Evolutionary conservation across 805 yeast genomes (phyloP).

Genomic region (Cyberlindnera saturnus): DNA sequence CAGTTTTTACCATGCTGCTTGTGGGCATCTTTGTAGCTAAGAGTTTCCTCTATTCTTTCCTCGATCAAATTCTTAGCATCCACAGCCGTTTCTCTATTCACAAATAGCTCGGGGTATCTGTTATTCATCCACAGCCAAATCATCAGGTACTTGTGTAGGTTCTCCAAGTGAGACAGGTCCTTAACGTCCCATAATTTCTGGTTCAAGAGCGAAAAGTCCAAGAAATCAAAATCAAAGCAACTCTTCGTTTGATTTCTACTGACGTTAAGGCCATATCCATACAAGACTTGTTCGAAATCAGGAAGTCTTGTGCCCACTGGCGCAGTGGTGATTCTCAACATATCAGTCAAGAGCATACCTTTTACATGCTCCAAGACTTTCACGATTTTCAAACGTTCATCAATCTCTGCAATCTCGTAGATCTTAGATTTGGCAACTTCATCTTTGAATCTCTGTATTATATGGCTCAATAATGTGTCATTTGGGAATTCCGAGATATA

Average conservation of each 20-base stretch:
- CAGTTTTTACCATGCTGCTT: neutral
- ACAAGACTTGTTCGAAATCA: constrained; percentile 42
- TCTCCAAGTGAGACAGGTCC: constrained; percentile 39
- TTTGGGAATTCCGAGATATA: constrained; percentile 58
- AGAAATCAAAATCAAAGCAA: constrained; percentile 42
- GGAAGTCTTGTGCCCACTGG: constrained; percentile 45
- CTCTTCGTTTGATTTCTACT: constrained; percentile 40
- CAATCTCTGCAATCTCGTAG: constrained; percentile 34
- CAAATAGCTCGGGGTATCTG: constrained; percentile 76
- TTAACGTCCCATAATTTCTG: constrained; percentile 2
- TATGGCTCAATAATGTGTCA: constrained; percentile 37
- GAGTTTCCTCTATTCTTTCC: constrained; percentile 33
- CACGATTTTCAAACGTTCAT: constrained; percentile 30
- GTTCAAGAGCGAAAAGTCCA: constrained; percentile 8
- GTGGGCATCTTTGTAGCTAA: constrained; percentile 12
- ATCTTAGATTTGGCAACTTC: constrained; percentile 27
- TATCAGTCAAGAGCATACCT: constrained; percentile 48
- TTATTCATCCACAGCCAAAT: constrained; percentile 82
- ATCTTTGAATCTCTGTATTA: constrained; percentile 41
- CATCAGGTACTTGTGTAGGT: constrained; percentile 59
- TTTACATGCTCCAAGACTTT: constrained; percentile 35
- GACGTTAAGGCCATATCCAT: constrained; percentile 40
- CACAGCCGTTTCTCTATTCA: constrained; percentile 68
- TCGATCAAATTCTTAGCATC: constrained; percentile 70
- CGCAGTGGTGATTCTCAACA: constrained; percentile 51